These are phyloP conservation scores for Lichtheimia corymbifera DNA, from an alignment of 371 early-diverging fungal species.

Conservation along the genomic window DNA sequence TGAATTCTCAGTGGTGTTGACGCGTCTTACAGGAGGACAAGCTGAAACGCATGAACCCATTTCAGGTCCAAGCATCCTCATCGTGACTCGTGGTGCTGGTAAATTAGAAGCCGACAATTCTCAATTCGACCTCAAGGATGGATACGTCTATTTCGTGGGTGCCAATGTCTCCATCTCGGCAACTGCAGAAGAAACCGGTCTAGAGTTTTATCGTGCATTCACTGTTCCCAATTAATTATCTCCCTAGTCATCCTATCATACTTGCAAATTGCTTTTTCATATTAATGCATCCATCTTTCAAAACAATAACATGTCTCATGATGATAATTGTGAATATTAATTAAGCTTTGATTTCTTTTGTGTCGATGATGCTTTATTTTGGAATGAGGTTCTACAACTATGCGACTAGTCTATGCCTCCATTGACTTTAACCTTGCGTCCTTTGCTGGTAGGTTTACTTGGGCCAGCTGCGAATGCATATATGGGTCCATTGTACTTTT, in stretches of 20 bases:
- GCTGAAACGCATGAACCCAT: slow-evolving; percentile 58
- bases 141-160: slow-evolving; percentile 68
- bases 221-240: slow-evolving; percentile 25
- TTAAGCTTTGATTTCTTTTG: too few relatives aligned
- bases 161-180: slow-evolving; percentile 57
- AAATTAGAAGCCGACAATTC: slow-evolving; percentile 26
- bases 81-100: slow-evolving; percentile 76
- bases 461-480: slow-evolving; percentile 8
- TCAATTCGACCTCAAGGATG: slow-evolving; percentile 37
- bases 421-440: too few relatives aligned
- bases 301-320: too few relatives aligned
- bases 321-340: too few relatives aligned
- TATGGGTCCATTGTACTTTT: slow-evolving; percentile 21
- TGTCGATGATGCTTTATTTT: too few relatives aligned
- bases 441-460: too few relatives aligned
- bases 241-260: too few relatives aligned
- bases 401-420: too few relatives aligned
- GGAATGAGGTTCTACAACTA: too few relatives aligned
- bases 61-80: slow-evolving; percentile 83
- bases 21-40: slow-evolving; percentile 46
- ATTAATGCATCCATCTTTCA: too few relatives aligned
- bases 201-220: slow-evolving; percentile 69
- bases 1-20: slow-evolving; percentile 86
- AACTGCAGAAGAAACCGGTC: slow-evolving; percentile 35
- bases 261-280: too few relatives aligned